Base-by-base conservation (phyloP, 208 protist species). In the Acanthamoeba rhysodes region DNA sequence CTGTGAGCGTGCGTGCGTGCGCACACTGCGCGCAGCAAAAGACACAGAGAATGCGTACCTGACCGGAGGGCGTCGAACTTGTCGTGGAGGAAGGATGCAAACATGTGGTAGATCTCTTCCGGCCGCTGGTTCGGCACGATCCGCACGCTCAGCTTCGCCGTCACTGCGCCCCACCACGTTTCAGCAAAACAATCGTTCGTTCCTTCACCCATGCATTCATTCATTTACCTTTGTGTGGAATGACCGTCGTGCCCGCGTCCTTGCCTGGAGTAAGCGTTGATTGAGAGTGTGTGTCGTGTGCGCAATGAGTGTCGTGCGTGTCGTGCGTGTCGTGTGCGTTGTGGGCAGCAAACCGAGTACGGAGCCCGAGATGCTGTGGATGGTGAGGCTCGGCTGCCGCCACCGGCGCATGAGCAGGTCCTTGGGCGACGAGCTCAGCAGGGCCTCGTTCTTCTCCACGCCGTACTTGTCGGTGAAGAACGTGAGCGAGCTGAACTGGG, bases 351-450 rank as follows among this genome's bases (percentile, higher is more conserved):
- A n/a, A 76, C 59, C 53, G 32, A 66, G 48, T 2, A 90, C 50
- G 29, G 41, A 48, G 50, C 53, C 53, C 50, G 88, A 76, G 20
- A 93, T 34, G 66, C 64, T 93, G 88, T 95, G 82, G 48, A 95
- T 87, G 66, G 94, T 74, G 22, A 95, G 85, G 53, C 68, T 84
- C 22, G 94, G 94, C 29, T 95, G 84, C 32, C 94, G 64, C 94
- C 94, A 95, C 64, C 95, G 45, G 2, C 74, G 57, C 90, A 96
- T 76, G 34, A 94, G 41, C 16, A 87, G 50, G 16, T 91, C 88
- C 41, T 93, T 93, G 24, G 88, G 88, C 8, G 62, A 93, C 6
- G 53, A 29, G 88, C 88, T 93, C 7, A 93, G 59, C 18, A 93
- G 88, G 37, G 64, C 41, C 88, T 50, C 59, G 27, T 88, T 88